phyloP scores from a whole-genome alignment of 768 basidiomycete genomes.

The Epithele typhae region DNA sequence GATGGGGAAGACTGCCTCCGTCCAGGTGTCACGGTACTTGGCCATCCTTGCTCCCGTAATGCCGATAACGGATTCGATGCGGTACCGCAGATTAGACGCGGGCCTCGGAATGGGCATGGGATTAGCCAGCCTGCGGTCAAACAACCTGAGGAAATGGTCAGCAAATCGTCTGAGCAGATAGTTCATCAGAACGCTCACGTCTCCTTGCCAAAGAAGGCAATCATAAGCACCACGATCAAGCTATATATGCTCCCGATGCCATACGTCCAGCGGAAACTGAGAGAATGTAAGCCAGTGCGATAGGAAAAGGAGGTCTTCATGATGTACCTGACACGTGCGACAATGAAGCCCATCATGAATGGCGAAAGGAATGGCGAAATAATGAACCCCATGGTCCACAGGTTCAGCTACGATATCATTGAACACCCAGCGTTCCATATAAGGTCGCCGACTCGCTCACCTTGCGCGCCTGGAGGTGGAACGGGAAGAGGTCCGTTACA shows the following conservation, averaged over 20 bases:
- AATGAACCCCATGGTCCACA: slow-evolving; percentile 74
- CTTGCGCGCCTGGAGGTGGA: slow-evolving; percentile 66
- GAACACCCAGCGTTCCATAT: no score
- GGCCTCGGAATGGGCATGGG: slow-evolving; percentile 41
- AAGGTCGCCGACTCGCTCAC: no score
- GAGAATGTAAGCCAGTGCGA: neutral
- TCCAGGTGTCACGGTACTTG: slow-evolving; percentile 51
- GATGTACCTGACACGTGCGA: slow-evolving; percentile 42
- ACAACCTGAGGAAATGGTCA: slow-evolving; percentile 41
- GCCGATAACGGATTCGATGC: slow-evolving; percentile 58
- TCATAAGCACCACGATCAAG: slow-evolving; percentile 48
- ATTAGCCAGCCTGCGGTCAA: slow-evolving; percentile 49
- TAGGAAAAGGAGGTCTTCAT: neutral
- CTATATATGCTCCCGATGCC: slow-evolving; percentile 61
- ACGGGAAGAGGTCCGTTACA: slow-evolving; percentile 62
- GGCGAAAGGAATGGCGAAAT: slow-evolving; percentile 62
- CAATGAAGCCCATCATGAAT: slow-evolving; percentile 64
- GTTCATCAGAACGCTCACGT: slow-evolving; percentile 39
- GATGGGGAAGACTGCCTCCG: slow-evolving; percentile 37
- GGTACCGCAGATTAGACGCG: slow-evolving; percentile 41
- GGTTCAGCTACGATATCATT: slow-evolving; percentile 45
- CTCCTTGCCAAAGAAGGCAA: slow-evolving; percentile 60
- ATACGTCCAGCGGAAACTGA: slow-evolving; percentile 62
- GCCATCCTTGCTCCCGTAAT: slow-evolving; percentile 57
- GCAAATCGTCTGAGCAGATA: neutral